Percentiles rank a stretch among this genome's conserved stretches.
phyloP scores from a whole-genome alignment of 805 yeast species.

The Candida maltosa region DNA sequence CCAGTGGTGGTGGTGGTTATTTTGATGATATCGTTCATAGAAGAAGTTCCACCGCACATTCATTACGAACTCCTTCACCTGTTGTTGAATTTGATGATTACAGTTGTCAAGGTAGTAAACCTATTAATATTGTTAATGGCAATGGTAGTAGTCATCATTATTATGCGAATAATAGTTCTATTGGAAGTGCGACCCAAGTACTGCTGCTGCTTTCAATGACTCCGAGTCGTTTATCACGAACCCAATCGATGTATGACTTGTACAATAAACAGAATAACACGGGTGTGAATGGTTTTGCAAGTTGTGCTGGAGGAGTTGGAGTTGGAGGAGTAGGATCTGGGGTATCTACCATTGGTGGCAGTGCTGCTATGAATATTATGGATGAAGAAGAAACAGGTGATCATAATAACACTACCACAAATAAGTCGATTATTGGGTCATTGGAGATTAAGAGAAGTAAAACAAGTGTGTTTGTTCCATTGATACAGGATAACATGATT shows the following conservation, averaged over 20 bases:
- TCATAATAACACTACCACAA: neutral
- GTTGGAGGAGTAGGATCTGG: too few species aligned
- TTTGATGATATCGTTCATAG: conserved; percentile 8
- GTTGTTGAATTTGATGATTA: conserved; percentile 32
- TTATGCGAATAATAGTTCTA: conserved; percentile 1
- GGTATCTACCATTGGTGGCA: too few species aligned
- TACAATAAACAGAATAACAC: conserved; percentile 11
- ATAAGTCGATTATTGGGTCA: neutral
- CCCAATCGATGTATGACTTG: conserved; percentile 34
- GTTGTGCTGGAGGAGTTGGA: too few species aligned
- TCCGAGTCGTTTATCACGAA: conserved; percentile 23
- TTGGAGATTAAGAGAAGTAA: conserved; percentile 17
- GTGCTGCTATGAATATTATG: neutral
- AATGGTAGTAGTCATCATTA: too few species aligned
- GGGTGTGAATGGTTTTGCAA: conserved; percentile 6
- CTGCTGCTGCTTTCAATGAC: too few species aligned
- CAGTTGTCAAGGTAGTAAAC: conserved; percentile 17
- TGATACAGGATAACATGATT: conserved; percentile 13
- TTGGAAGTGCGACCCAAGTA: neutral
- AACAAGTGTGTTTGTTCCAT: conserved; percentile 21
- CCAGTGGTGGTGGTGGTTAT: conserved; percentile 4
- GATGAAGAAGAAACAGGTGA: conserved; percentile 4
- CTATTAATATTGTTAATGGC: conserved; percentile 10
- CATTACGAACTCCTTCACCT: conserved; percentile 35
- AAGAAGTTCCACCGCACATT: conserved; percentile 19